Conservation (phyloP, 805 yeast species). For the Candida fluviatilis region DNA sequence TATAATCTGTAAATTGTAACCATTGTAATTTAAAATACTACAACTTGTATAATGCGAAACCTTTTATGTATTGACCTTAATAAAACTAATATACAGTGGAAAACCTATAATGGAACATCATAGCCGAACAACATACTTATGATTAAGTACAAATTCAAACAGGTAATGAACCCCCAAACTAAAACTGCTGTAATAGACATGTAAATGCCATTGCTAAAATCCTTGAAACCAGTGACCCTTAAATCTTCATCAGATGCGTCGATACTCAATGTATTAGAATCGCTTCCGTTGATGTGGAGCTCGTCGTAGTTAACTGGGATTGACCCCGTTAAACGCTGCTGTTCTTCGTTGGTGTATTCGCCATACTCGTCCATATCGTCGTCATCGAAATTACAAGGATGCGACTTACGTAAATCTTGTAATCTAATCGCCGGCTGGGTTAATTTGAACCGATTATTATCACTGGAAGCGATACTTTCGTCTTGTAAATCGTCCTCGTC, state of each 20-base stretch:
- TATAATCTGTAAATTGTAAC: no score
- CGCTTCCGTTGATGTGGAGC: conserved; percentile 6
- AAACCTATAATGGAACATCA: conserved; percentile 21
- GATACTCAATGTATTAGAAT: conserved; percentile 3
- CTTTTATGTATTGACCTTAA: conserved; percentile 3
- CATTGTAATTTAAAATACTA: no score
- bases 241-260: conserved; percentile 11
- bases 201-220: conserved; percentile 64
- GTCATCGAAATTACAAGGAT: conserved; percentile 39
- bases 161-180: conserved; percentile 69
- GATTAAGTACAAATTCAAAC: conserved; percentile 68
- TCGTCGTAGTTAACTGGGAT: neutral
- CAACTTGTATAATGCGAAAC: no score
- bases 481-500: conserved; percentile 16
- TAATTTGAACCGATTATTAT: conserved; percentile 21
- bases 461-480: neutral
- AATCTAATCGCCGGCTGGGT: conserved; percentile 39
- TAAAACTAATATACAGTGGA: conserved; percentile 4
- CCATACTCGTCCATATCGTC: conserved; percentile 16
- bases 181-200: conserved; percentile 51
- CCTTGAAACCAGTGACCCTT: conserved; percentile 41
- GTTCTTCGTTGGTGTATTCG: conserved; percentile 9
- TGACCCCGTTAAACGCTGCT: conserved; percentile 13
- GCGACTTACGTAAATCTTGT: conserved; percentile 35
- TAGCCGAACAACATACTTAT: conserved; percentile 26